Percentiles rank a stretch among this genome's conserved stretches.
Conservation (phyloP, 164 flowering plant species). For the Akebia trifoliata region DNA sequence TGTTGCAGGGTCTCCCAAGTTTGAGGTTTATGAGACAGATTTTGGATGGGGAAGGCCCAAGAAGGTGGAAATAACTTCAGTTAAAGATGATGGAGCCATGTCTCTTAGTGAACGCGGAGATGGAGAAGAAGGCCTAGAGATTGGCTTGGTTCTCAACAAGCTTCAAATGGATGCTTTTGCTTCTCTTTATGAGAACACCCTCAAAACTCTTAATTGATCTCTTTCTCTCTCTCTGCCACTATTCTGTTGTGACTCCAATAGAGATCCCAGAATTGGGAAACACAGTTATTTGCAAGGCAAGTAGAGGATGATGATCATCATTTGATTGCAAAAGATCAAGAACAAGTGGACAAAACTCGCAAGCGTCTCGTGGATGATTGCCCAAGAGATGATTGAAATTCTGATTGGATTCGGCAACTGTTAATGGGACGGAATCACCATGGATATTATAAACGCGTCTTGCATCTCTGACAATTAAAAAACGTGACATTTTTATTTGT, state of each 20-base stretch:
- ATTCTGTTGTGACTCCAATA: constrained; percentile 4
- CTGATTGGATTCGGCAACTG: constrained; percentile 13
- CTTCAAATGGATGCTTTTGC: constrained; percentile 25
- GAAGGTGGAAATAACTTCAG: constrained; percentile 25
- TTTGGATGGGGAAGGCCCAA: constrained; percentile 41
- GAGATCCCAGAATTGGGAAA: constrained; percentile 19
- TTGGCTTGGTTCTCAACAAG: constrained; percentile 23
- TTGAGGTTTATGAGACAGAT: constrained; percentile 29
- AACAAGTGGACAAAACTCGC: constrained; percentile 9
- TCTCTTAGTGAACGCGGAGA: constrained; percentile 27
- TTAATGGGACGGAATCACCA: constrained; percentile 31
- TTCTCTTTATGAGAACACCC: constrained; percentile 6
- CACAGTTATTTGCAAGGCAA: constrained; percentile 18
- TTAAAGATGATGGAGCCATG: constrained; percentile 17
- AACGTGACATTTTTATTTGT: no score
- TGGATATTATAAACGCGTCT: no score
- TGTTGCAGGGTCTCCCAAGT: constrained; percentile 30
- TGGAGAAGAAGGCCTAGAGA: constrained; percentile 28
- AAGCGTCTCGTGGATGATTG: neutral
- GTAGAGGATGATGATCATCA: neutral
- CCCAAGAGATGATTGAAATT: constrained; percentile 1
- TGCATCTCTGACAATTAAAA: no score
- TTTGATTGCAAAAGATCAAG: neutral
- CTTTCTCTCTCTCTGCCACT: no score
- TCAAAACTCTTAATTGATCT: constrained; percentile 7